These are phyloP conservation scores for Beta vulgaris DNA, from an alignment of 148 eudicot species.

Conservation along the genomic window DNA sequence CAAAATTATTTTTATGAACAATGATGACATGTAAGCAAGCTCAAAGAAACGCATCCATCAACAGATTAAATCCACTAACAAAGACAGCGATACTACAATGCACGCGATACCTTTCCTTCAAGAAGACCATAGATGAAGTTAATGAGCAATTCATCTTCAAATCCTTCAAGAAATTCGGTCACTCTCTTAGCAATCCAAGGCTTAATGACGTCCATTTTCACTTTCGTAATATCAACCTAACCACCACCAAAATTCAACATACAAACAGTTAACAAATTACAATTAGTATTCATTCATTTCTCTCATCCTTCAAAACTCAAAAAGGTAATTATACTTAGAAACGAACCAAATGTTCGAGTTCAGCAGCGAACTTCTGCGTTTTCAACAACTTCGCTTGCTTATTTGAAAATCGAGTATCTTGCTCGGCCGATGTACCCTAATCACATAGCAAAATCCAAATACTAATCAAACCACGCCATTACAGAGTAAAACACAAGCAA, in stretches of 20 bases:
- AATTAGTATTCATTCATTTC: neutral
- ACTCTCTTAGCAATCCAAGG: constrained; percentile 94
- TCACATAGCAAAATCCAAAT: neutral
- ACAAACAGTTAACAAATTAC: neutral
- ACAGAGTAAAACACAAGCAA: neutral
- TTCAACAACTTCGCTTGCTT: constrained; percentile 92
- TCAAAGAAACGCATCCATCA: neutral
- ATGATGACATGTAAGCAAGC: neutral
- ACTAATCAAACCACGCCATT: constrained; percentile 17
- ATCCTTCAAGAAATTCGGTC: constrained; percentile 89
- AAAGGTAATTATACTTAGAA: neutral
- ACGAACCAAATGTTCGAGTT: constrained; percentile 84
- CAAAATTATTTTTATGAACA: neutral
- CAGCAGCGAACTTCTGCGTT: constrained; percentile 88
- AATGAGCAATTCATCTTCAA: constrained; percentile 96
- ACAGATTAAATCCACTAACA: too few relatives aligned
- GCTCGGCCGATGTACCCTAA: constrained; percentile 96
- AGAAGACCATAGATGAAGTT: constrained; percentile 84
- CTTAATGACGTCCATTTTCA: constrained; percentile 89
- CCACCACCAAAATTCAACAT: constrained; percentile 19
- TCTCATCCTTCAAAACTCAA: neutral
- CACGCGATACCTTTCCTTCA: constrained; percentile 66
- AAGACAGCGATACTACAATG: neutral
- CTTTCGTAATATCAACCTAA: constrained; percentile 82
- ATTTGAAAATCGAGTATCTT: constrained; percentile 95